Conservation (phyloP, 2,329 filamentous ascomycete species). For the Aspergillus fructus region DNA sequence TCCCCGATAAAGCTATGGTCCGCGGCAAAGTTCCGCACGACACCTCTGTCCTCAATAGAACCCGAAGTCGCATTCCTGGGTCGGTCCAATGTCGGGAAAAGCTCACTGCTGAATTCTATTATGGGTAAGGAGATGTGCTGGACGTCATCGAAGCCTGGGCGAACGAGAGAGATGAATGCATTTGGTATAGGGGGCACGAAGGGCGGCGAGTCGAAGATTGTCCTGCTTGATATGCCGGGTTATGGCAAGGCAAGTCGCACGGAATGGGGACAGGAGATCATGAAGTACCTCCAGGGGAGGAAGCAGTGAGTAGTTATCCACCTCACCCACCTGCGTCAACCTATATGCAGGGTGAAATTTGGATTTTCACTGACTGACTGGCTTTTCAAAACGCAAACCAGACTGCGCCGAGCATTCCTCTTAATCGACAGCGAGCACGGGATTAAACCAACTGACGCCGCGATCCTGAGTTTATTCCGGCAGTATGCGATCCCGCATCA, state of each 20-base stretch:
- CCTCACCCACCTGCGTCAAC: too few species aligned
- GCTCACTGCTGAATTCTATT: conserved; percentile 64
- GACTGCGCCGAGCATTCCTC: conserved; percentile 61
- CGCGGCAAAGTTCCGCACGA: conserved; percentile 58
- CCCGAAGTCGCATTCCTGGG: conserved; percentile 68
- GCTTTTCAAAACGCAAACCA: conserved; percentile 16
- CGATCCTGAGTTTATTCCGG: conserved; percentile 58
- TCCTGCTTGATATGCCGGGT: conserved; percentile 70
- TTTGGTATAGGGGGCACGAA: conserved; percentile 59
- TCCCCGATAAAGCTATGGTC: conserved; percentile 60
- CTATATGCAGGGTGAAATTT: too few species aligned
- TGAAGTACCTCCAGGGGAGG: conserved; percentile 65
- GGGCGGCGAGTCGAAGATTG: conserved; percentile 47
- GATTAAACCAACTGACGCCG: conserved; percentile 59
- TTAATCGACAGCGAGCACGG: conserved; percentile 65
- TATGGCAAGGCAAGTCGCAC: conserved; percentile 63
- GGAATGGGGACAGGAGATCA: conserved; percentile 66
- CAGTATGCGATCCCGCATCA: conserved; percentile 61
- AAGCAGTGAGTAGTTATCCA: conserved; percentile 51
- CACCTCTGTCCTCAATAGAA: conserved; percentile 52
- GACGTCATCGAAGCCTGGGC: conserved; percentile 60
- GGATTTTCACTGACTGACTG: background rate
- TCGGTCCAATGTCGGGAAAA: conserved; percentile 70
- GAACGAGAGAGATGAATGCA: conserved; percentile 65
- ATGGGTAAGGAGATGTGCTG: conserved; percentile 53